Evolutionary conservation across 257 asterid species (phyloP), one percentile per base, ranked within the genome.

Genomic region (Dorcoceras hygrometricum): DNA sequence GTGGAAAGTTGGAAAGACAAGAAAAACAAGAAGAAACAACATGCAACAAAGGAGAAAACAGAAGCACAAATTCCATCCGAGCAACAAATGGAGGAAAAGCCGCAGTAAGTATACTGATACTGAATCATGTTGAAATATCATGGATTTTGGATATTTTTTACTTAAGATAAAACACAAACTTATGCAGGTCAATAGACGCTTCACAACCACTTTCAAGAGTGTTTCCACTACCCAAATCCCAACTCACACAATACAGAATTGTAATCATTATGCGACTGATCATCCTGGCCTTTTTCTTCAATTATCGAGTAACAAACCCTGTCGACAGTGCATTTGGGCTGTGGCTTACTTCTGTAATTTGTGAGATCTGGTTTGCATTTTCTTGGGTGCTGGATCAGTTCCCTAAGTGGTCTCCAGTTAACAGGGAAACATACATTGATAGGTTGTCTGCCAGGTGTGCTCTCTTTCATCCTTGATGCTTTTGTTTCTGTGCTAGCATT

Each of bases 301-400:
- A 90, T 18, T 94, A 94, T 68, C 90, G 99, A 68, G 86, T 94
- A 7, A 94, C 97, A 12, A 77, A 94, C 76, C 97, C 99, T 0
- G 99, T 94, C 26, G 96, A 90, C 11, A 88, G 95, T 57, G 97
- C 99, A 26, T 82, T 82, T 59, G 88, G 87, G 11, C 80, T 94
- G 19, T 94, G 99, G 99, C 87, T 94, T 62, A 87, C 90, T 57
- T 94, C 99, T 5, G 97, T 94, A 39, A 87, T 90, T 29, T 94
- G 97, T 71, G 99, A 94, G 88, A 87, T 94, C 63, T 94, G 99
- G 99, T 90, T 94, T 57, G 99, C 97, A 0, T 77, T 94, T 62
- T 90, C 97, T 0, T 94, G 99, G 99, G 81, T 94, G 43, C 82
- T 94, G 46, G 99, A 94, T 87, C 99, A 94, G 84, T 94, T 94